Conservation (phyloP, 2,329 filamentous ascomycete species). For the Claviceps spartinae region DNA sequence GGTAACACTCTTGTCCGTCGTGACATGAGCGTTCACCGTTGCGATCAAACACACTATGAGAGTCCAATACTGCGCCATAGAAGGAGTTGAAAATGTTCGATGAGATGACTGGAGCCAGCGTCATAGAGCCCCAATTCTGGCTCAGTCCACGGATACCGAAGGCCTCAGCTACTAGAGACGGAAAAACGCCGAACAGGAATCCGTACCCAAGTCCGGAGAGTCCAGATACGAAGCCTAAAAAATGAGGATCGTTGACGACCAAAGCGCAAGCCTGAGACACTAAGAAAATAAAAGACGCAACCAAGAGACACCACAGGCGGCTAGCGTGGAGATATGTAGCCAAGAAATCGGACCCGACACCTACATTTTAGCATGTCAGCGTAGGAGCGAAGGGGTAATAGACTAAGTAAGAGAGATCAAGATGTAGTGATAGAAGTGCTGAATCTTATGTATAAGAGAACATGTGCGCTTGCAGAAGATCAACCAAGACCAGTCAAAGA, state of each 20-base stretch:
- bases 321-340: constrained; percentile 69
- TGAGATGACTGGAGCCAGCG: constrained; percentile 70
- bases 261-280: constrained; percentile 66
- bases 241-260: constrained; percentile 60
- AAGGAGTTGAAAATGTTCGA: constrained; percentile 89
- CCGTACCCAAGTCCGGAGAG: constrained; percentile 85
- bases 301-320: constrained; percentile 80
- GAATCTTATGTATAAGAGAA: neutral
- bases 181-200: constrained; percentile 86
- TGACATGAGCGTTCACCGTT: constrained; percentile 61
- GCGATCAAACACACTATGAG: constrained; percentile 55
- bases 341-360: constrained; percentile 82
- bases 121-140: constrained; percentile 96
- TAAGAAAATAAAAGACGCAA: constrained; percentile 65
- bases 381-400: neutral
- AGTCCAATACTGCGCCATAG: constrained; percentile 75
- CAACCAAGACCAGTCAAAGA: constrained; percentile 3
- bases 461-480: neutral
- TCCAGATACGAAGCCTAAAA: constrained; percentile 64
- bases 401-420: neutral
- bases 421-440: neutral
- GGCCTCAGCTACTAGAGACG: constrained; percentile 74
- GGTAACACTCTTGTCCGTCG: constrained; percentile 70
- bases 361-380: constrained; percentile 21
- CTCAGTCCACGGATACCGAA: constrained; percentile 83